A percentile compares a stretch with the other conserved stretches of the same genome.
Evolutionary conservation across 768 basidiomycete species (phyloP).

Genomic region (Termitomyces bulborhizus): DNA sequence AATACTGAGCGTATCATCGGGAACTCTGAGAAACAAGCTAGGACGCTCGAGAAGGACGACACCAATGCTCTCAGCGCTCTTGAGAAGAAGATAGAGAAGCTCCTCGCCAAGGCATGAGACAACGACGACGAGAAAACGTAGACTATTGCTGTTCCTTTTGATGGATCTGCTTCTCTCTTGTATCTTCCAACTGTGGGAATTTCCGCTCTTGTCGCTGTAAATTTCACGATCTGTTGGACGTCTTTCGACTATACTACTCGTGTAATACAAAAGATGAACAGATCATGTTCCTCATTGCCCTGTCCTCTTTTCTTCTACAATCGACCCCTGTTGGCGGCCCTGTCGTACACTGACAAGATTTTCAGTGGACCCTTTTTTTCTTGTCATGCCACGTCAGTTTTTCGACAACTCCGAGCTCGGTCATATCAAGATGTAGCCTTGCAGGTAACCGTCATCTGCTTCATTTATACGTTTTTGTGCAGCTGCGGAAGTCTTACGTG

Average conservation of each 20-base stretch:
- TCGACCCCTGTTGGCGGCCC: neutral
- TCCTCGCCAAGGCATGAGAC: slow-evolving; percentile 21
- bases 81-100: slow-evolving; percentile 24
- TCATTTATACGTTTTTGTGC: neutral
- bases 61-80: slow-evolving; percentile 14
- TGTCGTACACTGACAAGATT: neutral
- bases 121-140: neutral
- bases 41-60: slow-evolving; percentile 31
- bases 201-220: neutral
- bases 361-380: too few species aligned
- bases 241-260: too few species aligned
- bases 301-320: neutral
- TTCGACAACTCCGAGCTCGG: neutral
- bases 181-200: neutral
- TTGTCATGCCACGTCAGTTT: neutral
- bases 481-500: neutral
- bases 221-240: neutral
- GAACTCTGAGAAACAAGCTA: slow-evolving; percentile 48
- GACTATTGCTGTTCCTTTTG: neutral
- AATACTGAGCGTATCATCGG: slow-evolving; percentile 47
- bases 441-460: neutral
- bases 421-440: neutral
- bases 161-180: neutral
- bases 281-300: neutral
- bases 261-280: neutral